Evolutionary conservation across 2,329 filamentous ascomycete genomes (phyloP).

Genomic region (Microsporum audouinii): DNA sequence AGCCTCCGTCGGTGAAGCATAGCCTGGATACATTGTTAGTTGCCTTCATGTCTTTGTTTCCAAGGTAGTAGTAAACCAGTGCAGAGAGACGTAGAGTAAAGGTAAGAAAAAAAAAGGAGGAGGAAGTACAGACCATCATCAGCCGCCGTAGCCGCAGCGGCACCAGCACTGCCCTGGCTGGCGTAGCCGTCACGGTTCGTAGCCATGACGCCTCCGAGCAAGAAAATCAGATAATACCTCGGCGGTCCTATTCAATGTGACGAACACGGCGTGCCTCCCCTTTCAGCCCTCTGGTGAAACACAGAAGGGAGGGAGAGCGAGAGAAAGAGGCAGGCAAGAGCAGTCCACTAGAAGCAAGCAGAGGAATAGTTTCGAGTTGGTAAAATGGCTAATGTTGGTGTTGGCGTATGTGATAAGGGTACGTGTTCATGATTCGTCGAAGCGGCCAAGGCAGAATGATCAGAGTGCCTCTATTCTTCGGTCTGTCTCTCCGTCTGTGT

Average conservation of each 20-base stretch:
- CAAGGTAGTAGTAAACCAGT: too few species aligned
- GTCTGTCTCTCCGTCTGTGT: neutral
- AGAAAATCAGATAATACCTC: neutral
- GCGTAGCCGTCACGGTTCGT: neutral
- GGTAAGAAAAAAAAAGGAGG: neutral
- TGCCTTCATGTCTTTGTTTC: neutral
- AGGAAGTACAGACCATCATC: conserved; percentile 3
- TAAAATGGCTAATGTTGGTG: neutral
- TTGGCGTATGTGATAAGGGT: neutral
- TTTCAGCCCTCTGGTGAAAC: neutral
- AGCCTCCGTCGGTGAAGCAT: conserved; percentile 23
- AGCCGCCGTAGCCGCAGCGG: neutral
- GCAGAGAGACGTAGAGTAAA: too few species aligned
- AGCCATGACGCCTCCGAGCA: neutral
- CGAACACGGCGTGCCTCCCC: neutral
- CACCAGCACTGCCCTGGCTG: neutral
- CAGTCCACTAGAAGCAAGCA: neutral
- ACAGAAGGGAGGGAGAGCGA: neutral
- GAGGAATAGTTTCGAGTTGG: neutral
- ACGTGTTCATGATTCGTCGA: neutral
- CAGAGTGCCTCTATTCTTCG: neutral
- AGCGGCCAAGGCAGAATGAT: neutral
- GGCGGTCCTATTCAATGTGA: neutral
- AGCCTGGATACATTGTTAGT: conserved; percentile 3
- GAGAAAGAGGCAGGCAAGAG: neutral